phyloP scores from a whole-genome alignment of 2,329 filamentous ascomycete genomes.

The Neofusicoccum parvum region DNA sequence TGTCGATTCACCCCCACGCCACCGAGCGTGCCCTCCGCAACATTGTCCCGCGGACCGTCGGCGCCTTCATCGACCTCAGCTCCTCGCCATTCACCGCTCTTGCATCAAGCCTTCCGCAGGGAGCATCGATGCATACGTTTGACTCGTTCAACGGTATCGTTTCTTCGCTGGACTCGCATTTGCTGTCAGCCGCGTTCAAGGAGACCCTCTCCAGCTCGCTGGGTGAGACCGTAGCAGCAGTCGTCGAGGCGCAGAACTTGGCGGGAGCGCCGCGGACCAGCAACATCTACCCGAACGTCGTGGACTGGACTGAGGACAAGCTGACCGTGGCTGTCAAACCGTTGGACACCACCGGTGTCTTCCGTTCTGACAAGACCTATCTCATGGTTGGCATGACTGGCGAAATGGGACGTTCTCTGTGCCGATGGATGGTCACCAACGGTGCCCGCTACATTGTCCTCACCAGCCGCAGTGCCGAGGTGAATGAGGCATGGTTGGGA shows the following conservation, averaged over 20 bases:
- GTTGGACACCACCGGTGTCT: background rate
- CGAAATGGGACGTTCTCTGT: conserved; percentile 26
- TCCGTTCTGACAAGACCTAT: conserved; percentile 26
- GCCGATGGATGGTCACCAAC: conserved; percentile 29
- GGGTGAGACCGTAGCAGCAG: too few relatives aligned
- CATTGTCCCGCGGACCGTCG: background rate
- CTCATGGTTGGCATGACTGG: conserved; percentile 29
- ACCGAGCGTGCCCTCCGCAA: background rate
- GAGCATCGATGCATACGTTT: background rate
- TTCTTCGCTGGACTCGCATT: background rate
- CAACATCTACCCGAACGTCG: background rate
- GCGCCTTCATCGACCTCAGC: background rate
- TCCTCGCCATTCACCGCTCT: background rate
- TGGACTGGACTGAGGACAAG: background rate
- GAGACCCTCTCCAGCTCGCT: background rate
- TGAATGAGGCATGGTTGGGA: conserved; percentile 34
- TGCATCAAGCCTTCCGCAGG: background rate
- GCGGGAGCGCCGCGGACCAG: background rate
- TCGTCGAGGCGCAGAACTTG: background rate
- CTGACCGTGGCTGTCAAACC: background rate
- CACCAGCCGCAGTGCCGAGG: conserved; percentile 42
- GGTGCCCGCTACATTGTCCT: conserved; percentile 34
- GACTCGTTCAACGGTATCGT: background rate
- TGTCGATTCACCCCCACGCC: background rate
- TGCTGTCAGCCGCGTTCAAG: background rate